These are phyloP conservation scores for Scheffersomyces cryptocercus DNA, from an alignment of 1,139 yeast genomes.

Conservation along the genomic window DNA sequence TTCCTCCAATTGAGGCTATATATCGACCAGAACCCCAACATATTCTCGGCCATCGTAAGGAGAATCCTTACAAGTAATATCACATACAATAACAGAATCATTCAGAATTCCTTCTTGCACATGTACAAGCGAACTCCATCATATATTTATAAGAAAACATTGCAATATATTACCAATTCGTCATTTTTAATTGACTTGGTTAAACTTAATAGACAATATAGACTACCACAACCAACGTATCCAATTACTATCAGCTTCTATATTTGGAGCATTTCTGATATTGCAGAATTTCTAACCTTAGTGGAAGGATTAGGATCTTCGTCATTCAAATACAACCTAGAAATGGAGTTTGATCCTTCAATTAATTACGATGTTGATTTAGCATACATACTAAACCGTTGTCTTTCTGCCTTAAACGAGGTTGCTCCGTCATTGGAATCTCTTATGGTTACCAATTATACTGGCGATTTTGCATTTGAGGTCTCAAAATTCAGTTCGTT, in stretches of 20 bases:
- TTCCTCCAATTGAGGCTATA: no score
- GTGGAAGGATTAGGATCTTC: conserved; percentile 3
- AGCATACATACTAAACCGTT: conserved; percentile 7
- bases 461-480: conserved; percentile 15
- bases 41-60: conserved; percentile 3
- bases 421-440: conserved; percentile 2
- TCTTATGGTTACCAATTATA: conserved; percentile 13
- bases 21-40: neutral
- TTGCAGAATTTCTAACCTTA: conserved; percentile 14
- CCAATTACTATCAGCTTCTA: conserved; percentile 20
- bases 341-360: conserved; percentile 23
- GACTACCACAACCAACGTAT: neutral
- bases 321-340: conserved; percentile 16
- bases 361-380: conserved; percentile 15
- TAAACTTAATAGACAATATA: no score
- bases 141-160: conserved; percentile 9
- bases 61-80: conserved; percentile 6
- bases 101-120: conserved; percentile 12
- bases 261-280: conserved; percentile 21
- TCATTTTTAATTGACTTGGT: no score
- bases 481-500: conserved; percentile 12
- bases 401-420: conserved; percentile 1
- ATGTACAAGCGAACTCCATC: conserved; percentile 15
- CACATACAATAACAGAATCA: conserved; percentile 13
- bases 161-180: conserved; percentile 3